phyloP scores from a whole-genome alignment of 345 rosid genomes.

The Odontarrhena argentea region DNA sequence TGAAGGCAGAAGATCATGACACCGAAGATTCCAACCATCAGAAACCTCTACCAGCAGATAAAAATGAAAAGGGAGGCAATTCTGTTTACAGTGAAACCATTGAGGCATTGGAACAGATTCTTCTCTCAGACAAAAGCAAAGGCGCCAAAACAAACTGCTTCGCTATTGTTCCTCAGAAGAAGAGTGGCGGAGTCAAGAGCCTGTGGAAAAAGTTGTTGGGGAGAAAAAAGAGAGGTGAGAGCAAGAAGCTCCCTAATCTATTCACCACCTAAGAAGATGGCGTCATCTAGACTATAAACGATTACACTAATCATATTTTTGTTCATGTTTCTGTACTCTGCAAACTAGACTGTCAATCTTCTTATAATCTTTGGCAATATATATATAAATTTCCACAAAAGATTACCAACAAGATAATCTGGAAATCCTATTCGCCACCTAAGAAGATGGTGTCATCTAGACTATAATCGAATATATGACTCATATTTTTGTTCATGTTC shows the following conservation, averaged over 20 bases:
- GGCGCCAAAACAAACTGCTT: conserved; percentile 45
- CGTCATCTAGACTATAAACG: conserved; percentile 26
- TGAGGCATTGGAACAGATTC: conserved; percentile 51
- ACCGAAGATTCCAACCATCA: conserved; percentile 27
- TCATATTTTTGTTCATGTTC: conserved; percentile 13
- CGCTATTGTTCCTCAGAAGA: conserved; percentile 64
- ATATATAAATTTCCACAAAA: conserved; percentile 21
- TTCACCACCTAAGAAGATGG: conserved; percentile 40
- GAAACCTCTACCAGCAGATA: conserved; percentile 32
- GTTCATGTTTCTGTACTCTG: conserved; percentile 22
- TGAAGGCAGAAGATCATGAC: conserved; percentile 76
- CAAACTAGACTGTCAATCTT: conserved; percentile 27
- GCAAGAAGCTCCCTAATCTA: conserved; percentile 49
- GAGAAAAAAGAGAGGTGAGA: conserved; percentile 55
- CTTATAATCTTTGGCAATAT: conserved; percentile 21
- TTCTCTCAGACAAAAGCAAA: conserved; percentile 40
- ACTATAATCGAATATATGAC: conserved; percentile 22
- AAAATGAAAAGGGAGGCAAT: conserved; percentile 35
- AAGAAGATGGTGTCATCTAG: conserved; percentile 31
- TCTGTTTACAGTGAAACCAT: conserved; percentile 41
- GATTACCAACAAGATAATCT: too few species aligned
- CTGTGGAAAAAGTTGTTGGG: conserved; percentile 75
- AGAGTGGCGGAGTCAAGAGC: conserved; percentile 45
- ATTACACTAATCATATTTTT: conserved; percentile 15
- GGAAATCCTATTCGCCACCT: conserved; percentile 36